A percentile compares a stretch with the other conserved stretches of the same genome.
phyloP scores from a whole-genome alignment of 371 early-diverging fungal genomes.

The Apophysomyces elegans region DNA sequence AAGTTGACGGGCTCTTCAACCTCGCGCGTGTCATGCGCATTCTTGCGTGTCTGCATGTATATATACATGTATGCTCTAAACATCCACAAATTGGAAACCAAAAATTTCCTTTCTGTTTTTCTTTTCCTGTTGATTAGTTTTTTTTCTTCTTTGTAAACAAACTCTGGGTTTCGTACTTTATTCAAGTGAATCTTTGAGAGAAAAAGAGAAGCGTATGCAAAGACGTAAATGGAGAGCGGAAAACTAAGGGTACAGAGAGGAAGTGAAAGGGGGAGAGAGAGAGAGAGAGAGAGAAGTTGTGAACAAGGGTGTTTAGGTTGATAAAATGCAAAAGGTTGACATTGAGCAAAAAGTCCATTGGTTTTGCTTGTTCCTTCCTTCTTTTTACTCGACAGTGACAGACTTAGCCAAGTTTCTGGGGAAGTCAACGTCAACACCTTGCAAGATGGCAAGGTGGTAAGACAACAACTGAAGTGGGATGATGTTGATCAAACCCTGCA shows the following conservation, averaged over 20 bases:
- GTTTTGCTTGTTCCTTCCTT: too few species aligned
- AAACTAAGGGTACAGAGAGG: not conserved
- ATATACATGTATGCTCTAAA: too few species aligned
- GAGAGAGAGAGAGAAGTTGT: not conserved
- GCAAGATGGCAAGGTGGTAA: conserved; percentile 94
- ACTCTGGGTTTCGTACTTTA: conserved; percentile 8
- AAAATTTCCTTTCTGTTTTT: not conserved
- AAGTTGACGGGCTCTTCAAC: conserved; percentile 3
- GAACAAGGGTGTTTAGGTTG: not conserved
- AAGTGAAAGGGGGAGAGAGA: not conserved
- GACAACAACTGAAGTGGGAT: conserved; percentile 96
- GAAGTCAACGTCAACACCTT: conserved; percentile 97
- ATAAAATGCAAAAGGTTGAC: not conserved
- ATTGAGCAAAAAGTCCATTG: too few species aligned
- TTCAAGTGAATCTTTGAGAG: not conserved
- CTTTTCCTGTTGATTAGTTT: not conserved
- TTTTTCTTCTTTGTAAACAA: conserved; percentile 5
- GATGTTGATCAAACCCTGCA: conserved; percentile 85
- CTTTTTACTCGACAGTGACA: conserved; percentile 72
- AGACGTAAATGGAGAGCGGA: conserved; percentile 2
- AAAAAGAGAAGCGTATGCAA: conserved; percentile 6
- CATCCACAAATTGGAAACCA: too few species aligned
- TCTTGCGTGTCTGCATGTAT: not conserved
- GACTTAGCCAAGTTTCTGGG: conserved; percentile 98
- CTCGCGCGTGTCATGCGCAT: conserved; percentile 10